phyloP scores from a whole-genome alignment of 352 stramenopile genomes.

The Pythium guiyangense region DNA sequence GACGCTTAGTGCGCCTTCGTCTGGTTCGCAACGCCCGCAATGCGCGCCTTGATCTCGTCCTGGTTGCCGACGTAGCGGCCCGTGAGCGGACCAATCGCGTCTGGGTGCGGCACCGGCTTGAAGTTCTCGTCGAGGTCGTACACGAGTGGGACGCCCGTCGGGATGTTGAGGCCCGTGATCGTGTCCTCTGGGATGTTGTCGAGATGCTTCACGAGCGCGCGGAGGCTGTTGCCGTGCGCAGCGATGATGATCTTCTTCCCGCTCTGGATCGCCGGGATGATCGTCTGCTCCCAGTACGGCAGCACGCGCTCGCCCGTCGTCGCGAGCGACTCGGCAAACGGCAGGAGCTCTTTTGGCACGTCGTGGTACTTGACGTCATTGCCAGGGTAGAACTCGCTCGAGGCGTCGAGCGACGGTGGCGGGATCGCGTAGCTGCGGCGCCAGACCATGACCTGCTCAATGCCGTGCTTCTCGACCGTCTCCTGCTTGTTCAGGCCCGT shows the following conservation, averaged over 20 bases:
- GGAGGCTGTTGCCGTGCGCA: conserved; percentile 97
- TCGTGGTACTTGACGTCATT: conserved; percentile 92
- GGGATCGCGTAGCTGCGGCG: conserved; percentile 96
- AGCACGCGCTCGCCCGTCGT: conserved; percentile 94
- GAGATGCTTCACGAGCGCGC: conserved; percentile 98
- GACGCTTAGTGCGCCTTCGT: conserved; percentile 83
- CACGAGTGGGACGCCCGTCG: conserved; percentile 93
- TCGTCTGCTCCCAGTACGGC: conserved; percentile 94
- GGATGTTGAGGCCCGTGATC: conserved; percentile 98
- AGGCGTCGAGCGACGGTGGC: conserved; percentile 88
- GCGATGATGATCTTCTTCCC: conserved; percentile 97
- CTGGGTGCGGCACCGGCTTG: conserved; percentile 91
- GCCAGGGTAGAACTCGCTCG: conserved; percentile 88
- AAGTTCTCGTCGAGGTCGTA: conserved; percentile 98
- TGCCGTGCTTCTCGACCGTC: conserved; percentile 98
- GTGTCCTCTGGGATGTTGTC: conserved; percentile 96
- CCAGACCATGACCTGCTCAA: conserved; percentile 98
- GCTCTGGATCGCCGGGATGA: conserved; percentile 92
- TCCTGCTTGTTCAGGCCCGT: conserved; percentile 99
- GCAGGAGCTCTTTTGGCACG: conserved; percentile 85
- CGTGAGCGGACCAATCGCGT: conserved; percentile 87
- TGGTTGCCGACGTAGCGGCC: conserved; percentile 92
- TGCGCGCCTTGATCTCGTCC: conserved; percentile 95
- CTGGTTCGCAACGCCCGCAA: conserved; percentile 96
- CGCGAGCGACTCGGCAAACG: conserved; percentile 91